phyloP scores from a whole-genome alignment of 495 filamentous ascomycete species.

The Penicillium desertorum region DNA sequence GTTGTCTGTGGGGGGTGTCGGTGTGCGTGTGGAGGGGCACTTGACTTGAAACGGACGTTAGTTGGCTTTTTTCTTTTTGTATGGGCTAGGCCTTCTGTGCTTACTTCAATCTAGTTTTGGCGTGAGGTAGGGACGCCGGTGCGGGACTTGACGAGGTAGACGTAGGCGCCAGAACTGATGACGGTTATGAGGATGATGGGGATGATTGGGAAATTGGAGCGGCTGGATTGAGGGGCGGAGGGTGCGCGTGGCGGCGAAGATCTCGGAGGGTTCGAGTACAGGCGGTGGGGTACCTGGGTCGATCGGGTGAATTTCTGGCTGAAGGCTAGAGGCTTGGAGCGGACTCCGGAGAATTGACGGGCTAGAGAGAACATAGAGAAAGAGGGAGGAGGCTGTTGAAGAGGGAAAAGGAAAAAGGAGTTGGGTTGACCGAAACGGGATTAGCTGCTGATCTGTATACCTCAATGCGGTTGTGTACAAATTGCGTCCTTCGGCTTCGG shows the following conservation, averaged over 20 bases:
- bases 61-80: conserved; percentile 14
- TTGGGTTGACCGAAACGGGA: conserved; percentile 21
- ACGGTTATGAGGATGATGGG: conserved; percentile 62
- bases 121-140: conserved; percentile 34
- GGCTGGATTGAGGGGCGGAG: conserved; percentile 32
- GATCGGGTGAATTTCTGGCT: conserved; percentile 14
- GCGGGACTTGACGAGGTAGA: conserved; percentile 60
- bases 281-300: conserved; percentile 20
- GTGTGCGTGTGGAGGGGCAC: conserved; percentile 16
- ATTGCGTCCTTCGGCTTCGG: neutral
- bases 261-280: conserved; percentile 21
- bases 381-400: neutral
- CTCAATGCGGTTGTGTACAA: conserved; percentile 6
- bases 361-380: conserved; percentile 14
- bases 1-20: conserved; percentile 15
- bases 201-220: conserved; percentile 59
- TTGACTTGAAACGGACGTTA: conserved; percentile 10
- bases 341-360: conserved; percentile 17
- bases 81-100: neutral
- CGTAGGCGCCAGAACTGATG: conserved; percentile 59
- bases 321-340: conserved; percentile 20
- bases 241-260: conserved; percentile 24
- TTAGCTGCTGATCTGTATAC: conserved; percentile 18
- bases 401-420: conserved; percentile 14
- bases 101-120: conserved; percentile 9